Conservation (phyloP, 352 stramenopile species). For the Hyphochytrium catenoides region DNA sequence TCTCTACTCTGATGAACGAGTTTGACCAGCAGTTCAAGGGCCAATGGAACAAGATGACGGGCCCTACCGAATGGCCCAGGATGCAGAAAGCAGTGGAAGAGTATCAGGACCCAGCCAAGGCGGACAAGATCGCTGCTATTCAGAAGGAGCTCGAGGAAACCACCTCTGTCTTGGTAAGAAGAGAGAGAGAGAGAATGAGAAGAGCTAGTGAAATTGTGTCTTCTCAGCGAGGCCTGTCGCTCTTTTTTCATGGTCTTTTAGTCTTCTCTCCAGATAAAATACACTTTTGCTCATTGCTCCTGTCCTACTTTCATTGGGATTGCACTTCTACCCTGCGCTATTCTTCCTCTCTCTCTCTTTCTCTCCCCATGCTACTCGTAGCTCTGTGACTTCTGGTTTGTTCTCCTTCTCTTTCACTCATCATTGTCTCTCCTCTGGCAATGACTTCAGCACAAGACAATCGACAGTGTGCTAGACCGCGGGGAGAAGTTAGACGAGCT, state of each 20-base stretch:
- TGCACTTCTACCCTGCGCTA: too few species aligned
- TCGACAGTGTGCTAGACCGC: slow-evolving; percentile 94
- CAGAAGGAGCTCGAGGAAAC: slow-evolving; percentile 99
- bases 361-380: too few species aligned
- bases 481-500: slow-evolving; percentile 97
- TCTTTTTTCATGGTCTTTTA: too few species aligned
- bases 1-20: slow-evolving; percentile 59
- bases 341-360: too few species aligned
- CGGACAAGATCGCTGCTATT: slow-evolving; percentile 99
- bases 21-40: slow-evolving; percentile 86
- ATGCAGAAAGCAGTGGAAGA: slow-evolving; percentile 77
- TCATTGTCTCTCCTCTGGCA: slow-evolving; percentile 4
- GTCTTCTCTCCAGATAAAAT: too few species aligned
- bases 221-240: too few species aligned
- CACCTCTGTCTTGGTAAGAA: slow-evolving; percentile 74
- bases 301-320: too few species aligned
- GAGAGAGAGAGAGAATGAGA: background rate
- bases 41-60: slow-evolving; percentile 29
- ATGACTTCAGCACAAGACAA: slow-evolving; percentile 77
- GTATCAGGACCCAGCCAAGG: slow-evolving; percentile 91
- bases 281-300: too few species aligned
- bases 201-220: too few species aligned
- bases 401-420: background rate
- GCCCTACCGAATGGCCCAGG: slow-evolving; percentile 44
- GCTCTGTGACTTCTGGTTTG: background rate